Base-by-base conservation (phyloP, 176 grass and related monocot species). In the Guadua angustifolia region DNA sequence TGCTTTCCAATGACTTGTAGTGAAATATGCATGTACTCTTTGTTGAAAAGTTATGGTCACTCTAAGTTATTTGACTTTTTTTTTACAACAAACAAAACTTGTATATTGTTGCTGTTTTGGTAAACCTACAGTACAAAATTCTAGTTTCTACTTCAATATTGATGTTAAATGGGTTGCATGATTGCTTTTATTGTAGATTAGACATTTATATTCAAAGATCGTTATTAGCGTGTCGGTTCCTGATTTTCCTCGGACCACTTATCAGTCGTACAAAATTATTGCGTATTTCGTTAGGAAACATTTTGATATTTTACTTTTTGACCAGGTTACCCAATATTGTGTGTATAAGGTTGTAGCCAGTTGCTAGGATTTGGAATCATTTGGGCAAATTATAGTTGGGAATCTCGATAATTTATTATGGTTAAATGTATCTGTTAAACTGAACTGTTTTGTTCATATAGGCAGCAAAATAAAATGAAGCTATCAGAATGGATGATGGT, bases 11-110 rank as follows among this genome's bases (percentile, higher is more conserved):
- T 39, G 13, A 70, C 26, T 66, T 75, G 42, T 67, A 11, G 17
- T 69, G 22, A 55, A 56, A 44, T 45, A 56, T 32, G 18, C 18
- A 66, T 21, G 16, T 55, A 71, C 75, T 29, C 7, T 38, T 17
- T 66, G 29, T 70, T 5, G 35, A 60, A 82, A 55, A 74, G 63
- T 24, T 26, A 63, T 73, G 47, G 21, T 59, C 51, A 39, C 55
- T 53, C 9, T 26, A 63, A 22, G 29, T 77, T 45, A 29, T 35
- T 24, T 5, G 35, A 21, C 64, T 60, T 70, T 66, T 63, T 35
- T 3, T 57, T 74, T 77, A 75, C 38, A 35, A 5, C 25, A 4
- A 66, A 51, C 18, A 43, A 68, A 21, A 67, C 9, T 75, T 81
- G 60, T 25, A 75, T 65, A 57, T 74, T 36, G 11, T 12, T 55